Base-by-base conservation (phyloP, 2,329 filamentous ascomycete species). In the Colletotrichum filicis region DNA sequence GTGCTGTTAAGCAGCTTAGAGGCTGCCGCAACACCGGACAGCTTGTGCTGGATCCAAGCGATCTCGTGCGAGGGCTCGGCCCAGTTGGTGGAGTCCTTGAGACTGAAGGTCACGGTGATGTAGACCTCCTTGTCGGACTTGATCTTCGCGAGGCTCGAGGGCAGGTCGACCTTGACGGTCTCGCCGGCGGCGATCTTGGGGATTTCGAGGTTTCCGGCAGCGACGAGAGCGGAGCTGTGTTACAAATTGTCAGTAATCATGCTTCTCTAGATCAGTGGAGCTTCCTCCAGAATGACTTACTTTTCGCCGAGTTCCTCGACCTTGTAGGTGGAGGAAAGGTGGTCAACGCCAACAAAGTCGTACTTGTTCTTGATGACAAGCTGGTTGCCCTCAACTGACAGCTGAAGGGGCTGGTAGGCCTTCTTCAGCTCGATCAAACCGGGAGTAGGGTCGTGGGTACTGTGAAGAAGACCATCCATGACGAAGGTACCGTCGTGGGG, bases 401-500 rank as follows among this genome's bases (percentile, higher is more conserved):
- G 80, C 3, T 81, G 79, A 3, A 92, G 84, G 0, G 90, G 90
- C 74, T 90, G 85, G 53, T 90, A 87, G 1, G 86, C 87, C 78
- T 89, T 91, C 76, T 90, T 90, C 55, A 86, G 84, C 77, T 92
- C 90, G 2, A 83, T 76, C 63, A 92, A 76, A 0, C 90, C 90
- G 1, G 89, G 89, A 0, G 86, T 89, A 0, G 90, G 87, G 14
- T 84, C 82, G 76, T 92, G 90, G 19, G 84, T 82, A 62, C 86
- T 88, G 76, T 84, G 84, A 30, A 87, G 81, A 5, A 92, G 77
- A 0, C 90, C 90, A 75, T 92, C 90, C 87, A 92, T 90, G 72
- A 91, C 88, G 75, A 92, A 92, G 0, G 87, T 89, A 2, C 85
- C 85, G 71, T 92, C 90, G 71, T 92, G 89, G 0, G 90, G 90